Evolutionary conservation across 75 land plant species (phyloP).

Genomic region (Pseudotsuga menziesii): DNA sequence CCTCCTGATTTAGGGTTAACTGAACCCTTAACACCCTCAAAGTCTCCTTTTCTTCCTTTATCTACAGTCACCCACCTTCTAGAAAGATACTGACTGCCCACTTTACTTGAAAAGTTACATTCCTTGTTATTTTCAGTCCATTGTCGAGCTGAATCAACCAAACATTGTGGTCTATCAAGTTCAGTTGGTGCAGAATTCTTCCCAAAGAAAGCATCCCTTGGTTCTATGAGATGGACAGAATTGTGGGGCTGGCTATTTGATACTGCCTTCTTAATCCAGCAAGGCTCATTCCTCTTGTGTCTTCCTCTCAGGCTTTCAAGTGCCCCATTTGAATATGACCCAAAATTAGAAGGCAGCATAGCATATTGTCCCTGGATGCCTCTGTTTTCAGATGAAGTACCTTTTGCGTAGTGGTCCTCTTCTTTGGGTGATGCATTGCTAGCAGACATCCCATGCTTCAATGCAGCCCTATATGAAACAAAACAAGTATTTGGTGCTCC

Average conservation of each 20-base stretch:
- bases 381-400: not conserved
- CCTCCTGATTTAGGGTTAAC: not conserved
- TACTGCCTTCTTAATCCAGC: not conserved
- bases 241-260: not conserved
- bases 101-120: no score
- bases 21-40: no score
- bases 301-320: not conserved
- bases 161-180: not conserved
- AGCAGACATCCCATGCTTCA: not conserved
- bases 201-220: not conserved
- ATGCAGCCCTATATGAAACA: not conserved
- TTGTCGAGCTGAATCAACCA: not conserved
- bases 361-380: no score
- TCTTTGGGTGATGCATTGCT: not conserved
- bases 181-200: no score
- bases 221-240: not conserved
- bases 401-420: not conserved
- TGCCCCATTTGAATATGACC: not conserved
- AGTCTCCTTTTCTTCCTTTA: no score
- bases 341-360: not conserved
- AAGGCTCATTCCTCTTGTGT: not conserved
- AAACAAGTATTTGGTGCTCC: constrained; percentile 1
- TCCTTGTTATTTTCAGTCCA: no score
- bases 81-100: no score
- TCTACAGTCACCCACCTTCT: no score